Conservation (phyloP, 345 rosid species). For the Lenwebbia sp. region DNA sequence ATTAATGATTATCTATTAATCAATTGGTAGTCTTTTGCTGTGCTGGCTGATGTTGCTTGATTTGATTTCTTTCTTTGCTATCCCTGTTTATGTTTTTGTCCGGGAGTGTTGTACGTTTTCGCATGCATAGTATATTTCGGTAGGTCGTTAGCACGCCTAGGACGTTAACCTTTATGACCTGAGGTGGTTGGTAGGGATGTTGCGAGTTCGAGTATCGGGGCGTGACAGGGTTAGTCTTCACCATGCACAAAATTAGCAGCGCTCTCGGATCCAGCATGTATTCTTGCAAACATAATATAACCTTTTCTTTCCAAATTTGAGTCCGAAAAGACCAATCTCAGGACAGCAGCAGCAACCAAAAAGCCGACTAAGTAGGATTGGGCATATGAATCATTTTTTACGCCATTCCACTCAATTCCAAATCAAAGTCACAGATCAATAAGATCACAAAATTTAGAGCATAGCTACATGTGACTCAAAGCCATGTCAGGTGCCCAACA, state of each 20-base stretch:
- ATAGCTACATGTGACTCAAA: not conserved
- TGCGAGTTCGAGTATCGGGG: no score
- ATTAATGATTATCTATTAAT: no score
- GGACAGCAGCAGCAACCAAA: not conserved
- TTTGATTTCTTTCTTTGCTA: no score
- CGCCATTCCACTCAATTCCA: not conserved
- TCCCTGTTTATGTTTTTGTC: no score
- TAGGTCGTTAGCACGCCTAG: no score
- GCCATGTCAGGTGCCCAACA: not conserved
- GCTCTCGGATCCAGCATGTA: not conserved
- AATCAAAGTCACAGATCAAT: not conserved
- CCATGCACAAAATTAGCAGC: not conserved
- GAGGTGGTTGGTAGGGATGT: no score
- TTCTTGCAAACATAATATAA: not conserved
- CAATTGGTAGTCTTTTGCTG: no score
- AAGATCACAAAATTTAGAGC: not conserved
- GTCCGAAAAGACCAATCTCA: fast-evolving
- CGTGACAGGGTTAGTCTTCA: no score
- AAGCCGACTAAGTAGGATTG: not conserved
- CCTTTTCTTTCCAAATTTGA: not conserved
- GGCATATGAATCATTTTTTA: not conserved
- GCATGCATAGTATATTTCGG: no score
- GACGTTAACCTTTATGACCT: no score
- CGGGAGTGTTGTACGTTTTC: no score
- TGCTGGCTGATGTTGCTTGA: no score